Conservation (phyloP, 768 basidiomycete species). For the Leccinum rimulosum region DNA sequence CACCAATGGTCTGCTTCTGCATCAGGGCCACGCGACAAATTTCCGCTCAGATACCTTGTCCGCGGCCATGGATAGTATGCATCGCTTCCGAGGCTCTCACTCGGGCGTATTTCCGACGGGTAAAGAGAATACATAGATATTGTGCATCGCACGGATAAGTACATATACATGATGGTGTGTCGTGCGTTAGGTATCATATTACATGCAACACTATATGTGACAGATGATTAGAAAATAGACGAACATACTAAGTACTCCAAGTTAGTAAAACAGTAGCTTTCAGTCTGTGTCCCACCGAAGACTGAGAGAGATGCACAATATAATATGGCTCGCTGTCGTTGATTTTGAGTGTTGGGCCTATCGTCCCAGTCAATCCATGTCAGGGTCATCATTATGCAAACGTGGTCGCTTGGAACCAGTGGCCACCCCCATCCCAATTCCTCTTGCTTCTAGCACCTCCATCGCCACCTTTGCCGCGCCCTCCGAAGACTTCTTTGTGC, state of each 20-base stretch:
- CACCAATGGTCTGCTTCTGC: conserved; percentile 12
- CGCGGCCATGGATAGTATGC: conserved; percentile 21
- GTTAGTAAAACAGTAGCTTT: conserved; percentile 32
- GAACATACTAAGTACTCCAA: conserved; percentile 28
- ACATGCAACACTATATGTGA: conserved; percentile 37
- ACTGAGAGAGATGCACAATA: conserved; percentile 27
- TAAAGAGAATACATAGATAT: conserved; percentile 6
- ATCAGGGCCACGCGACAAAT: conserved; percentile 20
- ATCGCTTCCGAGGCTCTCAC: conserved; percentile 1
- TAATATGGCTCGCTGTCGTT: conserved; percentile 26
- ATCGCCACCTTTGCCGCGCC: conserved; percentile 70
- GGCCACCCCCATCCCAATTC: conserved; percentile 54
- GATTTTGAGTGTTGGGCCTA: conserved; percentile 15
- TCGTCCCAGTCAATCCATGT: conserved; percentile 30
- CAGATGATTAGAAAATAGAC: conserved; percentile 32
- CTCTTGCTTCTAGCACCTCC: conserved; percentile 79
- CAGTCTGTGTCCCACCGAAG: conserved; percentile 23
- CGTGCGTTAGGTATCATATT: conserved; percentile 38
- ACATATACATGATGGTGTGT: conserved; percentile 12
- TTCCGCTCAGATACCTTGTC: conserved; percentile 26
- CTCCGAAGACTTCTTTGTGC: conserved; percentile 71
- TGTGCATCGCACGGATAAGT: conserved; percentile 5
- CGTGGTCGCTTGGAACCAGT: conserved; percentile 42
- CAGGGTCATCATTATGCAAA: conserved; percentile 51
- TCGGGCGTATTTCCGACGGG: conserved; percentile 13